Percentiles rank a stretch among this genome's conserved stretches.
Conservation (phyloP, 768 basidiomycete genomes). For the Chlorophyllum brunneum region DNA sequence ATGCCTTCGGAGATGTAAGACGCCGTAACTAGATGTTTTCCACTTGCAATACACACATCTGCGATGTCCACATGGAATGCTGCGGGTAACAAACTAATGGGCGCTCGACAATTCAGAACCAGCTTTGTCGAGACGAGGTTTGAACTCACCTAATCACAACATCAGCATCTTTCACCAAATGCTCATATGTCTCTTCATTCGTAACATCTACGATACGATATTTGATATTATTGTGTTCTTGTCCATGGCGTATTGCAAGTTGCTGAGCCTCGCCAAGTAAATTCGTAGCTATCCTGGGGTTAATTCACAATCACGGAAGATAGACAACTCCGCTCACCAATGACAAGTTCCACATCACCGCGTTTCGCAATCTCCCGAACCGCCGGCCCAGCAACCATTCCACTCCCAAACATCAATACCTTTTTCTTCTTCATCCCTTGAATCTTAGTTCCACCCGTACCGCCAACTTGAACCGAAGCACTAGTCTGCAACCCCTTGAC, state of each 20-base stretch:
- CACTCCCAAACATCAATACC: conserved; percentile 82
- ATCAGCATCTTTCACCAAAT: conserved; percentile 62
- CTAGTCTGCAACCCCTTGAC: background rate
- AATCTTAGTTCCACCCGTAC: background rate
- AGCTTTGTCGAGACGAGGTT: background rate
- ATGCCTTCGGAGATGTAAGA: conserved; percentile 86
- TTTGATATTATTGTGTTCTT: conserved; percentile 45
- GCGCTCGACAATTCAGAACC: background rate
- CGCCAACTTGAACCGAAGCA: background rate
- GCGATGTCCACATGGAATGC: conserved; percentile 70
- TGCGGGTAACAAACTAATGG: conserved; percentile 79
- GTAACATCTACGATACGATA: conserved; percentile 59
- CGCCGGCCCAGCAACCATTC: conserved; percentile 94
- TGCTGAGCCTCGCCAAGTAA: conserved; percentile 51
- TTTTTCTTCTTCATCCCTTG: conserved; percentile 42
- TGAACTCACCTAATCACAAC: conserved; percentile 84
- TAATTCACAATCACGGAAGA: too few relatives aligned
- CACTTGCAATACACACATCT: conserved; percentile 61
- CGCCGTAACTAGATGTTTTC: conserved; percentile 83
- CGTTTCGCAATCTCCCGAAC: conserved; percentile 67
- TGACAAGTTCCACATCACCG: conserved; percentile 61
- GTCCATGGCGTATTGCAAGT: conserved; percentile 28
- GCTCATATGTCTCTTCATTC: conserved; percentile 39
- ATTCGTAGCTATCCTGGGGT: conserved; percentile 76
- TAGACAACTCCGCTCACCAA: conserved; percentile 66